Percentiles rank a stretch among this genome's conserved stretches.
These are phyloP conservation scores for Diversispora epigaea DNA, from an alignment of 192 early-diverging fungal species.

Conservation along the genomic window DNA sequence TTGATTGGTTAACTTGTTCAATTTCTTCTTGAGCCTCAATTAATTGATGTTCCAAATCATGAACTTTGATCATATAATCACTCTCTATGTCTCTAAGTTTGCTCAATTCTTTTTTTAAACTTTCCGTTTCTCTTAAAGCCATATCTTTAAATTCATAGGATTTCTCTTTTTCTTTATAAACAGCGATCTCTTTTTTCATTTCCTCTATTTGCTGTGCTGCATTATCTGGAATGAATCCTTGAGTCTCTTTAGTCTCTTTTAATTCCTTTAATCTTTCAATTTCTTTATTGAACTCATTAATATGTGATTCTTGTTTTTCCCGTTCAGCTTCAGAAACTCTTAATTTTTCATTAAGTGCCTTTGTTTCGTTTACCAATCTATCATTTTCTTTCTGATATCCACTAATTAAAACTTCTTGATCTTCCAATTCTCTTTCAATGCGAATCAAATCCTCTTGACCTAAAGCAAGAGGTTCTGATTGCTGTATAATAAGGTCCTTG, in stretches of 20 bases:
- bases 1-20: neutral
- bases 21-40: conserved; percentile 12
- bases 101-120: conserved; percentile 17
- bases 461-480: conserved; percentile 22
- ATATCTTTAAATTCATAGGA: conserved; percentile 19
- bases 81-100: conserved; percentile 11
- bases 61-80: conserved; percentile 26
- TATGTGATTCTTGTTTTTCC: neutral
- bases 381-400: conserved; percentile 27
- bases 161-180: conserved; percentile 23
- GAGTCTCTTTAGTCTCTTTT: conserved; percentile 3
- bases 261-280: conserved; percentile 14
- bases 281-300: neutral
- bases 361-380: conserved; percentile 13
- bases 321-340: neutral
- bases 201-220: conserved; percentile 24
- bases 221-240: conserved; percentile 12
- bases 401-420: conserved; percentile 26
- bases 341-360: conserved; percentile 10
- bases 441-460: conserved; percentile 17
- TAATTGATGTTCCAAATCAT: conserved; percentile 22
- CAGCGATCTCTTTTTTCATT: conserved; percentile 28
- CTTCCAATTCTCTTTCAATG: conserved; percentile 29
- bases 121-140: conserved; percentile 17
- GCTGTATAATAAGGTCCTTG: conserved; percentile 17